Conservation (phyloP, 805 yeast species). For the Kluyveromyces siamensis region DNA sequence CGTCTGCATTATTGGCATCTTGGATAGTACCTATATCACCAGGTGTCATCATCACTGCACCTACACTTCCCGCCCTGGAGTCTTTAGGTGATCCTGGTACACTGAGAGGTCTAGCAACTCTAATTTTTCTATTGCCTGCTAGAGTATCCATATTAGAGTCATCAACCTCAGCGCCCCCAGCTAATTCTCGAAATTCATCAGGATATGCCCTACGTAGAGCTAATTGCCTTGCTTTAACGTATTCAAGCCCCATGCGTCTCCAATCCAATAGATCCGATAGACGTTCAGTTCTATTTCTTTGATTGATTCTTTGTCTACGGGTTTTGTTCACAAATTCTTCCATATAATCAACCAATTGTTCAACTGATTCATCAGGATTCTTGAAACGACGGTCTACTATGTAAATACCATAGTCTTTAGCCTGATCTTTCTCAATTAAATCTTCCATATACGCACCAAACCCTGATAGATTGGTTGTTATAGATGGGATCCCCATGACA, state of each 20-base stretch:
- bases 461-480: slow-evolving; percentile 92
- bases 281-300: slow-evolving; percentile 94
- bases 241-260: slow-evolving; percentile 97
- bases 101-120: slow-evolving; percentile 82
- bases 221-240: slow-evolving; percentile 86
- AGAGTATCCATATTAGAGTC: slow-evolving; percentile 23
- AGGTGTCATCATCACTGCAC: slow-evolving; percentile 79
- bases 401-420: slow-evolving; percentile 93
- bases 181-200: slow-evolving; percentile 48
- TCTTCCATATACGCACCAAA: slow-evolving; percentile 99
- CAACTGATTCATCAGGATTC: slow-evolving; percentile 85
- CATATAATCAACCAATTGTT: slow-evolving; percentile 85
- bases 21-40: slow-evolving; percentile 97
- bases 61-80: slow-evolving; percentile 23
- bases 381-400: slow-evolving; percentile 91
- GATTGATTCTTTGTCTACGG: slow-evolving; percentile 94
- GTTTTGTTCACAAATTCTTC: slow-evolving; percentile 80
- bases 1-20: slow-evolving; percentile 76
- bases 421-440: slow-evolving; percentile 67
- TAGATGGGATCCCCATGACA: slow-evolving; percentile 98
- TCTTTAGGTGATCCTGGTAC: slow-evolving; percentile 95
- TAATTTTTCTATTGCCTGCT: slow-evolving; percentile 39
- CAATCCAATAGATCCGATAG: slow-evolving; percentile 88
- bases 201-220: slow-evolving; percentile 93
- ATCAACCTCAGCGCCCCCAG: slow-evolving; percentile 22